Conservation (phyloP, 305 asterid species). For the Fraxinus angustifolia region DNA sequence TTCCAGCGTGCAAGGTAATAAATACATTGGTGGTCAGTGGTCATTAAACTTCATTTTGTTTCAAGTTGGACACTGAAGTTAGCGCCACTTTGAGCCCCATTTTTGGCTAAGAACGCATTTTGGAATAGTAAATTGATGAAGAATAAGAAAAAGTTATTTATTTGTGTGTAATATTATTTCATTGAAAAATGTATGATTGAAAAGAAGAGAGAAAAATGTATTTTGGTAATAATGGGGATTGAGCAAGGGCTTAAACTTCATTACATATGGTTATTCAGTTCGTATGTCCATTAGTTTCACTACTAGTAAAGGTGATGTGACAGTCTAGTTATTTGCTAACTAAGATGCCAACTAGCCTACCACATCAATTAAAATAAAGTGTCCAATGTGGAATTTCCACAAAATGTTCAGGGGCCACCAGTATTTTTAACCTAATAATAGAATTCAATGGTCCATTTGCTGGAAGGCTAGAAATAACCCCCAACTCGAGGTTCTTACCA, state of each 20-base stretch:
- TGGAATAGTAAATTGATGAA: background rate
- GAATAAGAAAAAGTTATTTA: background rate
- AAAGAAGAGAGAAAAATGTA: background rate
- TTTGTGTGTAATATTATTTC: background rate
- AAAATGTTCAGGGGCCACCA: background rate
- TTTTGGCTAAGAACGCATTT: background rate
- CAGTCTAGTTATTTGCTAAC: background rate
- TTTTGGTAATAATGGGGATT: background rate
- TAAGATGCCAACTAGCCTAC: background rate
- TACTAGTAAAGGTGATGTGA: background rate
- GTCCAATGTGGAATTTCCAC: background rate
- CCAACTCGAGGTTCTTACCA: constrained; percentile 42
- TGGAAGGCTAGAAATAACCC: background rate
- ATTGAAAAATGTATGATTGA: background rate
- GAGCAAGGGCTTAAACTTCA: background rate
- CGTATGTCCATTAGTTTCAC: background rate
- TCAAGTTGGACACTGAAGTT: background rate
- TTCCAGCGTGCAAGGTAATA: background rate
- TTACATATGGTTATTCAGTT: background rate
- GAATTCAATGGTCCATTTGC: background rate
- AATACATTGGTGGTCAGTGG: background rate
- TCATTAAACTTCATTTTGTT: background rate
- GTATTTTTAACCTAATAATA: background rate
- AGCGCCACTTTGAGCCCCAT: background rate
- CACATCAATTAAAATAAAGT: background rate